Conservation (phyloP, 257 asterid genomes). For the Solanum etuberosum region DNA sequence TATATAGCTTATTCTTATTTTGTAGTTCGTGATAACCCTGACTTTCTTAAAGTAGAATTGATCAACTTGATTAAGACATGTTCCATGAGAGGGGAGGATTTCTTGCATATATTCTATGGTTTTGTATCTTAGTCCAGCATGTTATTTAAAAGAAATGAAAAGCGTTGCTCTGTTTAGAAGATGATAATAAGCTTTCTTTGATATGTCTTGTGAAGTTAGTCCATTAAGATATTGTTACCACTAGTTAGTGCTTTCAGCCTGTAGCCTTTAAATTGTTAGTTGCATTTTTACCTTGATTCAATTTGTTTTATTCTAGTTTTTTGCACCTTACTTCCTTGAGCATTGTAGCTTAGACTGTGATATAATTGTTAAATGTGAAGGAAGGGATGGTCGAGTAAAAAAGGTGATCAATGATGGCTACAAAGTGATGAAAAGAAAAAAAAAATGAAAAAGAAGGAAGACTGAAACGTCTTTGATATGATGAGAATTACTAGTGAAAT, state of each 20-base stretch:
- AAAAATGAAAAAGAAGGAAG: background rate
- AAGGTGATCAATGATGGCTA: background rate
- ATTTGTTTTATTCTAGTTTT: too few species aligned
- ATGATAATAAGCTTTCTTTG: background rate
- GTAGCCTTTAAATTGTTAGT: background rate
- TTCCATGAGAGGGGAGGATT: background rate
- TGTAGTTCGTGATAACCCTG: too few species aligned
- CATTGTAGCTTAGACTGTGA: background rate
- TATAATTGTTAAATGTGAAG: background rate
- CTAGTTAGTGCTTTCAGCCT: background rate
- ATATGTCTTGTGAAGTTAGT: background rate
- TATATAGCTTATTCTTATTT: too few species aligned
- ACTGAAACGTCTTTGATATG: background rate
- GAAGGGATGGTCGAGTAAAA: background rate
- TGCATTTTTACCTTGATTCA: background rate
- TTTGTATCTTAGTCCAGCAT: background rate
- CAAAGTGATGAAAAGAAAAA: background rate
- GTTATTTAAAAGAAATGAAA: background rate
- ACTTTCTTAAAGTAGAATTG: too few species aligned
- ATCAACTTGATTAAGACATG: background rate
- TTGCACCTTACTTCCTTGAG: background rate
- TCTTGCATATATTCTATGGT: background rate
- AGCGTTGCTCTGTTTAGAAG: background rate
- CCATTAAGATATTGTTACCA: background rate
- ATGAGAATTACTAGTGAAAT: background rate